phyloP scores from a whole-genome alignment of 768 basidiomycete genomes.

The Lentinula detonsa region DNA sequence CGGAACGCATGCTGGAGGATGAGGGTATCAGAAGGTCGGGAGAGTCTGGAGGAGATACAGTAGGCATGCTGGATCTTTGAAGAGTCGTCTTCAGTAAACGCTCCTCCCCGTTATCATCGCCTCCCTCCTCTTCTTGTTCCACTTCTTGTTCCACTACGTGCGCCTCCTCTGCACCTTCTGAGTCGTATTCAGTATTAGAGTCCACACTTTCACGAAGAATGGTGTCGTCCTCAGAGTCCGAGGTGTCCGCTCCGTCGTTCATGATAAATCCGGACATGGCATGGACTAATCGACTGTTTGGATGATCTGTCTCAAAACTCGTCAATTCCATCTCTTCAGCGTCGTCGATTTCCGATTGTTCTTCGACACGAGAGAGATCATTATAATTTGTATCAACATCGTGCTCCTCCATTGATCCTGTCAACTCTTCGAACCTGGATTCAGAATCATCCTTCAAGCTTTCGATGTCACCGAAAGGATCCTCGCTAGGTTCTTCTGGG shows the following conservation, averaged over 20 bases:
- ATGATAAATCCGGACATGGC: constrained; percentile 43
- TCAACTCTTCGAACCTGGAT: constrained; percentile 20
- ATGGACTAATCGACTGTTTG: constrained; percentile 35
- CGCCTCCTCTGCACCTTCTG: constrained; percentile 29
- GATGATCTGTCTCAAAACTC: constrained; percentile 68
- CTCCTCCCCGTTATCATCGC: background rate
- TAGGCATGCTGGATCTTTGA: background rate
- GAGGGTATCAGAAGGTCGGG: constrained; percentile 20
- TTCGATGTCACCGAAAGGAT: constrained; percentile 91
- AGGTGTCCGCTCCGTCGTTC: constrained; percentile 32
- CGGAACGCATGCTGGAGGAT: constrained; percentile 31
- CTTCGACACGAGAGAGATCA: constrained; percentile 46
- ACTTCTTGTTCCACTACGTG: constrained; percentile 6
- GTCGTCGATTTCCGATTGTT: constrained; percentile 45
- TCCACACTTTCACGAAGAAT: constrained; percentile 25
- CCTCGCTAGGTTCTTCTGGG: constrained; percentile 59
- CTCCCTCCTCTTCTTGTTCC: background rate
- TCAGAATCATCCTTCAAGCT: constrained; percentile 64
- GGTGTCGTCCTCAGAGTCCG: constrained; percentile 44
- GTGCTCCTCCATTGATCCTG: constrained; percentile 11
- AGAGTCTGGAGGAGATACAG: background rate
- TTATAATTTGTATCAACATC: constrained; percentile 5
- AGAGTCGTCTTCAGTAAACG: background rate
- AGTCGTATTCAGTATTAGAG: constrained; percentile 25
- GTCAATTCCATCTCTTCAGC: constrained; percentile 63